Evolutionary conservation across 805 yeast genomes (phyloP).

Genomic region (Nakazawaea holstii): DNA sequence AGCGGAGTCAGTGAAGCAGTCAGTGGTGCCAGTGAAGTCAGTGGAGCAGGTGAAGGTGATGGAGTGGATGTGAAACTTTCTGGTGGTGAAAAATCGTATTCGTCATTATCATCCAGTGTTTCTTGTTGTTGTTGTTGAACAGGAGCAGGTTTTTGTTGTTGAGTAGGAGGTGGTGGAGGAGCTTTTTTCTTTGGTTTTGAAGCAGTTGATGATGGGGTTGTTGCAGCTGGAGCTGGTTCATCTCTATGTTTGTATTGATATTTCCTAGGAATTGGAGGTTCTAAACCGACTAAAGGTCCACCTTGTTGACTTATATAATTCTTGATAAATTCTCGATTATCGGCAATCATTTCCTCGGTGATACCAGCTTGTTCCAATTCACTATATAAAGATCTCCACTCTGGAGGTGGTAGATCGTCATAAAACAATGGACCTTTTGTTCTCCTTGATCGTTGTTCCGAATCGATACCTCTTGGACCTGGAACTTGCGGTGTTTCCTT

Average conservation of each 20-base stretch:
- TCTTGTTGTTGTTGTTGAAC: slow-evolving; percentile 36
- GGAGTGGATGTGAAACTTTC: slow-evolving; percentile 11
- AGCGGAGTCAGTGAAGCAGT: slow-evolving; percentile 2
- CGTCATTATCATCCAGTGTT: slow-evolving; percentile 13
- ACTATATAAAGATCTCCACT: slow-evolving; percentile 71
- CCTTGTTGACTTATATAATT: slow-evolving; percentile 70
- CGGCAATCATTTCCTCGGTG: slow-evolving; percentile 84
- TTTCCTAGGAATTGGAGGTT: slow-evolving; percentile 77
- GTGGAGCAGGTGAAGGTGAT: slow-evolving; percentile 13
- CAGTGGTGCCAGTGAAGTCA: slow-evolving; percentile 6
- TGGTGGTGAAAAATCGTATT: slow-evolving; percentile 19
- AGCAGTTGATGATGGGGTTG: slow-evolving; percentile 19
- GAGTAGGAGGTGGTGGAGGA: slow-evolving; percentile 37
- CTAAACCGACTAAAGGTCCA: slow-evolving; percentile 75
- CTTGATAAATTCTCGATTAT: slow-evolving; percentile 76
- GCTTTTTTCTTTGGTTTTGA: slow-evolving; percentile 24
- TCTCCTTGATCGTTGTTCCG: slow-evolving; percentile 49
- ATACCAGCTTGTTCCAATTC: slow-evolving; percentile 77
- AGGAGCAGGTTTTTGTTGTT: no score
- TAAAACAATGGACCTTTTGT: slow-evolving; percentile 60
- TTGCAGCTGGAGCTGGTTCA: slow-evolving; percentile 30
- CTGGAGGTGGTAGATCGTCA: slow-evolving; percentile 77
- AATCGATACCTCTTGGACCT: slow-evolving; percentile 56
- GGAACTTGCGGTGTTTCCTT: slow-evolving; percentile 28
- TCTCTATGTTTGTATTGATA: slow-evolving; percentile 29